Evolutionary conservation across 2,329 filamentous ascomycete genomes (phyloP).

Genomic region (Tolypocladium amazonense): DNA sequence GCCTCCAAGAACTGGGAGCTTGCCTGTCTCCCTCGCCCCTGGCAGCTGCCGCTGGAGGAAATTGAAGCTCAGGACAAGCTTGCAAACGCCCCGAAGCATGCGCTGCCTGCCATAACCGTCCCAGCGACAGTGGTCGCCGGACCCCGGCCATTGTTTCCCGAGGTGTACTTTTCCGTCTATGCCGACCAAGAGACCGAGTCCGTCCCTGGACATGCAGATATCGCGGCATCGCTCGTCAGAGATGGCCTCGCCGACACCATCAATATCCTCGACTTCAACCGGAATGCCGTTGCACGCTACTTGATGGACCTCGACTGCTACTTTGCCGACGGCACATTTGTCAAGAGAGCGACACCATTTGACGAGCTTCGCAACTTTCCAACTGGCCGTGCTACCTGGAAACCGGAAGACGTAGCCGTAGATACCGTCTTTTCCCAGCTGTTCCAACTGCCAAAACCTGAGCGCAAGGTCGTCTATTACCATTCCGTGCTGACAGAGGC

Average conservation of each 20-base stretch:
- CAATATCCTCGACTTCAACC: slow-evolving; percentile 88
- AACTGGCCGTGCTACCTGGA: slow-evolving; percentile 68
- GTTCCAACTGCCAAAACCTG: slow-evolving; percentile 73
- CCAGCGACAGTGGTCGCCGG: slow-evolving; percentile 69
- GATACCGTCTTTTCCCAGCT: slow-evolving; percentile 96
- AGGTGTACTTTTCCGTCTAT: slow-evolving; percentile 91
- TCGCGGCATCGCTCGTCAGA: slow-evolving; percentile 73
- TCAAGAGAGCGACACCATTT: slow-evolving; percentile 86
- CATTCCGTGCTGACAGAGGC: slow-evolving; percentile 90
- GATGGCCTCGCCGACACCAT: slow-evolving; percentile 87
- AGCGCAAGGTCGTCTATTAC: slow-evolving; percentile 95
- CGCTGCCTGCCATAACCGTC: slow-evolving; percentile 64
- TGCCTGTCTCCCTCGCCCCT: slow-evolving; percentile 55
- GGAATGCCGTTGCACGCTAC: slow-evolving; percentile 75
- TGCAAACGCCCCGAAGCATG: slow-evolving; percentile 57
- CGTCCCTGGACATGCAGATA: slow-evolving; percentile 65
- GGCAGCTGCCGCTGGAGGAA: slow-evolving; percentile 52
- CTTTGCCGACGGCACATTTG: slow-evolving; percentile 80
- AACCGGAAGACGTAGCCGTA: slow-evolving; percentile 94
- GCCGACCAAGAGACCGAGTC: slow-evolving; percentile 78
- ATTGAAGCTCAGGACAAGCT: slow-evolving; percentile 49
- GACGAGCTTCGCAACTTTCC: slow-evolving; percentile 71
- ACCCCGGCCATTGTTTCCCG: slow-evolving; percentile 70
- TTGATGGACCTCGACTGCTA: slow-evolving; percentile 93
- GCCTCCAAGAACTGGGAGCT: slow-evolving; percentile 66